Percentiles rank a stretch among this genome's conserved stretches.
These are phyloP conservation scores for Conticribra guillardii DNA, from an alignment of 108 stramenopile genomes.

Conservation along the genomic window DNA sequence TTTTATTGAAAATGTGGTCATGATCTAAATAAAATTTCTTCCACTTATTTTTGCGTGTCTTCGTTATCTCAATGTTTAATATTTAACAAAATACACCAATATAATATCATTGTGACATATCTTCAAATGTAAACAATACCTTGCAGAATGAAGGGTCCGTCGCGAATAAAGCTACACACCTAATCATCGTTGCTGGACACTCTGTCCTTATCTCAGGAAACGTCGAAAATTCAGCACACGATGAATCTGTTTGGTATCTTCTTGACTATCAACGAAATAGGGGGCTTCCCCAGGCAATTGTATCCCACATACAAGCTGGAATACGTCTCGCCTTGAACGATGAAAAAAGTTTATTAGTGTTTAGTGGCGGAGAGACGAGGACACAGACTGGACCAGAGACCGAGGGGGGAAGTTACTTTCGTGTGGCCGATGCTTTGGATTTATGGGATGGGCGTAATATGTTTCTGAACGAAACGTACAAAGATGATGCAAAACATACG, in stretches of 20 bases:
- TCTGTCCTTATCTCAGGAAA: slow-evolving; percentile 70
- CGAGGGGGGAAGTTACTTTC: slow-evolving; percentile 87
- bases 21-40: not conserved
- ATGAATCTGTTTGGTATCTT: slow-evolving; percentile 92
- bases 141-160: slow-evolving; percentile 45
- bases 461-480: slow-evolving; percentile 3
- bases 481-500: not conserved
- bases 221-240: slow-evolving; percentile 65
- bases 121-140: not conserved
- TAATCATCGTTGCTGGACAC: slow-evolving; percentile 90
- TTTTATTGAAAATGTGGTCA: not conserved
- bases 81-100: not conserved
- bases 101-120: not conserved
- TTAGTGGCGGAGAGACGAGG: slow-evolving; percentile 95
- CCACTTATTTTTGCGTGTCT: not conserved
- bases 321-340: slow-evolving; percentile 76
- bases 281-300: slow-evolving; percentile 90
- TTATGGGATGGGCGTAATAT: slow-evolving; percentile 70
- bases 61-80: no score
- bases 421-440: slow-evolving; percentile 80
- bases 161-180: slow-evolving; percentile 61
- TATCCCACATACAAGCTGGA: slow-evolving; percentile 89
- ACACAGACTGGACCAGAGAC: slow-evolving; percentile 82
- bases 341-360: slow-evolving; percentile 82
- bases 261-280: slow-evolving; percentile 86